Percentiles rank a stretch among this genome's conserved stretches.
Evolutionary conservation across 306 rosid species (phyloP).

Genomic region (Trichosanthes truncata): DNA sequence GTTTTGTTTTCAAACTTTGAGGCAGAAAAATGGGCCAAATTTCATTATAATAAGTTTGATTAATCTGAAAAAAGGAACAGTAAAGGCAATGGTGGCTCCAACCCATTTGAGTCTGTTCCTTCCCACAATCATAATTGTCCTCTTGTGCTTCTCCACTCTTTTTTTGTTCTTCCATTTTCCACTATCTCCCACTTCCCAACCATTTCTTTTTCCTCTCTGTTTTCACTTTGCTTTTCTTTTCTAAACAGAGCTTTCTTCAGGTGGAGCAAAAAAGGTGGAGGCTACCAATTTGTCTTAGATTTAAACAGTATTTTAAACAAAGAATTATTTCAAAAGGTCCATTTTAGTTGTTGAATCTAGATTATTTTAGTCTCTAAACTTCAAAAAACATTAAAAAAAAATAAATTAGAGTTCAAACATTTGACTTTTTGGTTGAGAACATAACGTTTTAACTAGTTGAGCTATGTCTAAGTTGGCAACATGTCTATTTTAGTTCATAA

Average conservation of each 20-base stretch:
- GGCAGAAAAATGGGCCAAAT: conserved; percentile 1
- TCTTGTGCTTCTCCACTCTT: background rate
- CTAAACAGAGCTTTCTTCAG: background rate
- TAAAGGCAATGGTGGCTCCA: conserved; percentile 7
- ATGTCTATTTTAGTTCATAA: no score
- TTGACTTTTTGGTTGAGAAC: no score
- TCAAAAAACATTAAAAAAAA: no score
- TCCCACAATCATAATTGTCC: conserved; percentile 1
- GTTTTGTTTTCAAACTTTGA: conserved; percentile 5
- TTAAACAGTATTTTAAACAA: no score
- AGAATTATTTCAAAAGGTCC: no score
- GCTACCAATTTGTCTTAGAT: background rate
- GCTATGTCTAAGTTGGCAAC: no score
- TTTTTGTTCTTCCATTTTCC: background rate
- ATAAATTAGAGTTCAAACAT: no score
- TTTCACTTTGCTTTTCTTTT: background rate
- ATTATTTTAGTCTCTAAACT: no score
- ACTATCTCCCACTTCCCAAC: background rate
- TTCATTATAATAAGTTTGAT: background rate
- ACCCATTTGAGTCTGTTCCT: conserved; percentile 11
- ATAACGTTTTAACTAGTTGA: no score
- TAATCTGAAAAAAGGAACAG: background rate
- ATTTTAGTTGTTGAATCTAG: no score
- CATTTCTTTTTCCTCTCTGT: background rate
- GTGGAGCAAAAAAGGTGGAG: background rate